Evolutionary conservation across 179 eudicot species (phyloP).

Genomic region (Drosera spatulata): DNA sequence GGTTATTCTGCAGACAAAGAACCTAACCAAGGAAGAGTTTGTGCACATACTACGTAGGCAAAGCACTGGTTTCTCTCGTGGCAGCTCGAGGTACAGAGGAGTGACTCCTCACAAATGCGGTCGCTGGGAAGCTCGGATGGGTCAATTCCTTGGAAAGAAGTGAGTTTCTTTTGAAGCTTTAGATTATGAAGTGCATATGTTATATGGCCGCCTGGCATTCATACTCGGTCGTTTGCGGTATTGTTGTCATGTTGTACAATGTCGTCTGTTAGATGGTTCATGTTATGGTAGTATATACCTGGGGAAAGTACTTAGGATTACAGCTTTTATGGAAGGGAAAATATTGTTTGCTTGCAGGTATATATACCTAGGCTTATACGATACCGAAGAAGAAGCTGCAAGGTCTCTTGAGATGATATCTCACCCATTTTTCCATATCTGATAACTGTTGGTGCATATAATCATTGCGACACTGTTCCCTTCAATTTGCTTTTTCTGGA

Average conservation of each 20-base stretch:
- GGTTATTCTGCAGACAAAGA: conserved; percentile 18
- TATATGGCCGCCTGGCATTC: background rate
- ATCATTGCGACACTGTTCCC: too few relatives aligned
- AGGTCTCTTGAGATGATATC: conserved; percentile 13
- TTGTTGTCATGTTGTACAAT: background rate
- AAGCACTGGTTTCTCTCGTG: conserved; percentile 35
- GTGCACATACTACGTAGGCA: conserved; percentile 39
- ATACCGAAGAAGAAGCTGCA: conserved; percentile 56
- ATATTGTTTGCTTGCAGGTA: conserved; percentile 22
- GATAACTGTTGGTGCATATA: too few relatives aligned
- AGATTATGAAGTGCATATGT: too few relatives aligned
- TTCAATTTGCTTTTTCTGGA: background rate
- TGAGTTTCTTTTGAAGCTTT: conserved; percentile 1
- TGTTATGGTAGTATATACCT: too few relatives aligned
- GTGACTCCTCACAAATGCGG: conserved; percentile 37
- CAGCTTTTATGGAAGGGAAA: too few relatives aligned
- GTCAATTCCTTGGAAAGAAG: conserved; percentile 37
- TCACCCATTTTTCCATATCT: background rate
- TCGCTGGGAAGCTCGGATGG: conserved; percentile 45
- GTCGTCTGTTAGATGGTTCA: background rate
- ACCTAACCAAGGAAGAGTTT: conserved; percentile 35
- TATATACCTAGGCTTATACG: conserved; percentile 52
- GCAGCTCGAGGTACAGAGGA: conserved; percentile 32
- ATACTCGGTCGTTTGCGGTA: too few relatives aligned
- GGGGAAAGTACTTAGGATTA: too few relatives aligned